Evolutionary conservation across 1,284 basidiomycete species (phyloP).

Genomic region (Veloboletus limbatus): DNA sequence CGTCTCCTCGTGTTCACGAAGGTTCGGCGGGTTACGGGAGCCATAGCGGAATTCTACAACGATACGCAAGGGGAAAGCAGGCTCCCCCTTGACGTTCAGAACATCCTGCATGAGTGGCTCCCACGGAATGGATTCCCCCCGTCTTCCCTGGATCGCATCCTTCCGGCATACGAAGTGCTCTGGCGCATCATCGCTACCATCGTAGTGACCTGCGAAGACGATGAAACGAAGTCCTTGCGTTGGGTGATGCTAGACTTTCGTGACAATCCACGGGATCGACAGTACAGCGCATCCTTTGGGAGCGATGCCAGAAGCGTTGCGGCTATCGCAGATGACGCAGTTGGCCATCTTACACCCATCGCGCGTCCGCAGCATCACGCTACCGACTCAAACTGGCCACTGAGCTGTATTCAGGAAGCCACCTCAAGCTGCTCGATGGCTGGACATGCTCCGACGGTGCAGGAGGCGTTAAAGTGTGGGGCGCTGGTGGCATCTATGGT

Average conservation of each 20-base stretch:
- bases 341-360: conserved; percentile 48
- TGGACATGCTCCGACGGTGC: conserved; percentile 39
- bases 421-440: conserved; percentile 5
- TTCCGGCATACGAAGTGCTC: conserved; percentile 58
- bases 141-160: conserved; percentile 48
- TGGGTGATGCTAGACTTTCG: conserved; percentile 39
- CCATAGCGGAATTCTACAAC: conserved; percentile 43
- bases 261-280: conserved; percentile 34
- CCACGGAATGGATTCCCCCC: conserved; percentile 31
- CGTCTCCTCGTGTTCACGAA: conserved; percentile 31
- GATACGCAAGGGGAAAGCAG: conserved; percentile 11
- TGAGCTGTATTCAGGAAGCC: conserved; percentile 16
- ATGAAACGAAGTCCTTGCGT: conserved; percentile 23
- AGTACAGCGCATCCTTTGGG: conserved; percentile 31
- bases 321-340: conserved; percentile 41
- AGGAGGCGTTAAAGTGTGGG: conserved; percentile 48
- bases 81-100: conserved; percentile 22
- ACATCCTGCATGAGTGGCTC: conserved; percentile 39
- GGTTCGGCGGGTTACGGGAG: conserved; percentile 33
- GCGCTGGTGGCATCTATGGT: conserved; percentile 44
- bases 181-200: conserved; percentile 57
- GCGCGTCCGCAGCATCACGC: conserved; percentile 39
- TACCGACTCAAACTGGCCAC: conserved; percentile 13
- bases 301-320: conserved; percentile 35
- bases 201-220: conserved; percentile 30